A percentile compares a stretch with the other conserved stretches of the same genome.
Evolutionary conservation across 352 stramenopile species (phyloP).

Genomic region (Globisporangium spinosum): DNA sequence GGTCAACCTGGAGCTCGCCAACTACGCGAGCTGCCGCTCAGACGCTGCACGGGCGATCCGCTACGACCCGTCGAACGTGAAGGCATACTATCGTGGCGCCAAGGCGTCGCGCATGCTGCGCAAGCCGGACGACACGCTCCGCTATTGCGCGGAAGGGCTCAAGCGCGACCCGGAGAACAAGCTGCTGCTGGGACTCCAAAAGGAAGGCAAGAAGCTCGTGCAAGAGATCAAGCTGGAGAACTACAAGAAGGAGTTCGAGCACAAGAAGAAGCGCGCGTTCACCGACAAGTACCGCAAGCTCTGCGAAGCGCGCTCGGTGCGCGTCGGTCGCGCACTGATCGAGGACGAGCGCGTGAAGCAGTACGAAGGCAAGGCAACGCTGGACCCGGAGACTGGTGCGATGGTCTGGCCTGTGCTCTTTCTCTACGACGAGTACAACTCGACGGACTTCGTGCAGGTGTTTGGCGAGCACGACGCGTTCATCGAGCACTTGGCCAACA

Average conservation of each 20-base stretch:
- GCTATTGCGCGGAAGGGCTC: constrained; percentile 76
- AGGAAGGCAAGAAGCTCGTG: constrained; percentile 51
- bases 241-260: constrained; percentile 61
- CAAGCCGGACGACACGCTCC: constrained; percentile 73
- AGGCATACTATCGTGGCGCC: constrained; percentile 81
- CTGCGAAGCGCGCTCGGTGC: constrained; percentile 54
- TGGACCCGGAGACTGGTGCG: constrained; percentile 51
- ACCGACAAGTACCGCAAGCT: constrained; percentile 81
- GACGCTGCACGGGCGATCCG: constrained; percentile 72
- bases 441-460: constrained; percentile 79
- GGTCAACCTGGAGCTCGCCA: constrained; percentile 80
- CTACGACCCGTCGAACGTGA: constrained; percentile 70
- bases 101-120: constrained; percentile 81
- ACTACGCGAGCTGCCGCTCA: constrained; percentile 82
- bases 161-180: constrained; percentile 78
- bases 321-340: constrained; percentile 71
- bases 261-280: constrained; percentile 58
- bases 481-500: constrained; percentile 86
- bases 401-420: constrained; percentile 85
- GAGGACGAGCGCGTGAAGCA: constrained; percentile 77
- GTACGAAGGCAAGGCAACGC: constrained; percentile 77
- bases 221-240: constrained; percentile 61
- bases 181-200: constrained; percentile 62
- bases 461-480: constrained; percentile 79
- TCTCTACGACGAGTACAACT: constrained; percentile 82